phyloP scores from a whole-genome alignment of 1,284 basidiomycete species.

The Apiotrichum porosum region DNA sequence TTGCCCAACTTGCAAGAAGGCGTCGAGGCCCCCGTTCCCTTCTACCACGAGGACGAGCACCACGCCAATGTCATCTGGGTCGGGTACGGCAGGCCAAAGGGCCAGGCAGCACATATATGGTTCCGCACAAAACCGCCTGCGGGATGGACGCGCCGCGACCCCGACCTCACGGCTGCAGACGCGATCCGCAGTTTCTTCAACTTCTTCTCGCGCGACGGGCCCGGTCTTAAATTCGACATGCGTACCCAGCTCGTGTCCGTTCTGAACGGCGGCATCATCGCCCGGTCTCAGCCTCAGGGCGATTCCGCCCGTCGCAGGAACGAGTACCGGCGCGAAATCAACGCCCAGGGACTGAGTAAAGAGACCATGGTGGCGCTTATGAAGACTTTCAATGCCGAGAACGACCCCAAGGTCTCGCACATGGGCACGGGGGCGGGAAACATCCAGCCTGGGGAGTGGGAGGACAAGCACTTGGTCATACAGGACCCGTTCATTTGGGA shows the following conservation, averaged over 20 bases:
- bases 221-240: constrained; percentile 20
- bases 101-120: constrained; percentile 29
- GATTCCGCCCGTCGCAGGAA: not conserved
- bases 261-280: constrained; percentile 31
- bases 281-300: constrained; percentile 7
- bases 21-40: constrained; percentile 9
- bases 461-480: constrained; percentile 32
- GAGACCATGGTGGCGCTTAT: not conserved
- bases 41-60: not conserved
- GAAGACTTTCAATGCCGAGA: constrained; percentile 8
- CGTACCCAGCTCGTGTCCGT: constrained; percentile 29
- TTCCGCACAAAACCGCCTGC: constrained; percentile 21
- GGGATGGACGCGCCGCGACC: constrained; percentile 17
- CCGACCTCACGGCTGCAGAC: constrained; percentile 25
- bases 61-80: constrained; percentile 31
- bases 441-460: constrained; percentile 40
- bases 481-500: constrained; percentile 49
- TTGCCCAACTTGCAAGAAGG: constrained; percentile 44
- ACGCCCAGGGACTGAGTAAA: too few relatives aligned
- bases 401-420: constrained; percentile 9
- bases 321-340: not conserved
- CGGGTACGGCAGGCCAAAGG: constrained; percentile 34
- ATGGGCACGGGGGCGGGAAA: constrained; percentile 32
- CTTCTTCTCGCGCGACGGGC: constrained; percentile 19
- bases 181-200: constrained; percentile 40